Conservation (phyloP, 2,329 filamentous ascomycete genomes). For the Neospermospora avenae region DNA sequence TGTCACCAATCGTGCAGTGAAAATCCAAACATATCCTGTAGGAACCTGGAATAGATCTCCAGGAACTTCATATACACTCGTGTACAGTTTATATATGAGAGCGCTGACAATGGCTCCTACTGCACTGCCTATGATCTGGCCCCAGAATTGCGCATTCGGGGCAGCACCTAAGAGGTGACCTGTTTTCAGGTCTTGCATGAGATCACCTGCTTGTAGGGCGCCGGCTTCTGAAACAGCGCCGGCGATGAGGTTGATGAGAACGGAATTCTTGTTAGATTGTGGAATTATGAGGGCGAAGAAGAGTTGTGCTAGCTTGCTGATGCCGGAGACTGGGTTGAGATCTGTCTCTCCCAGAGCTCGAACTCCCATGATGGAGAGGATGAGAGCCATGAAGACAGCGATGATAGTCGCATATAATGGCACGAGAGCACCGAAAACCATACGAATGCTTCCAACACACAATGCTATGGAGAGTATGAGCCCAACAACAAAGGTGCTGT, state of each 20-base stretch:
- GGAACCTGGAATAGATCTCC: slow-evolving; percentile 90
- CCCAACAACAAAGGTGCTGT: slow-evolving; percentile 67
- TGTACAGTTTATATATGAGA: slow-evolving; percentile 85
- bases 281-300: slow-evolving; percentile 92
- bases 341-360: slow-evolving; percentile 77
- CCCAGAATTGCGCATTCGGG: slow-evolving; percentile 94
- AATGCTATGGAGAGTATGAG: slow-evolving; percentile 73
- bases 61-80: slow-evolving; percentile 83
- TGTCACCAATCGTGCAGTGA: slow-evolving; percentile 89
- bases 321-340: slow-evolving; percentile 92
- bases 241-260: slow-evolving; percentile 93
- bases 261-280: slow-evolving; percentile 71
- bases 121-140: slow-evolving; percentile 86
- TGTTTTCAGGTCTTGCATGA: slow-evolving; percentile 97
- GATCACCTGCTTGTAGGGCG: slow-evolving; percentile 89
- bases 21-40: slow-evolving; percentile 95
- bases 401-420: slow-evolving; percentile 72
- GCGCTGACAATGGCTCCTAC: slow-evolving; percentile 84
- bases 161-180: slow-evolving; percentile 89
- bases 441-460: slow-evolving; percentile 76
- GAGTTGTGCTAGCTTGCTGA: slow-evolving; percentile 93
- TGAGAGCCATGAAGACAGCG: slow-evolving; percentile 79
- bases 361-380: slow-evolving; percentile 74
- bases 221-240: slow-evolving; percentile 84
- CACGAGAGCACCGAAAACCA: slow-evolving; percentile 80